These are phyloP conservation scores for Sugiyamaella smithiae DNA, from an alignment of 805 yeast species.

Conservation along the genomic window DNA sequence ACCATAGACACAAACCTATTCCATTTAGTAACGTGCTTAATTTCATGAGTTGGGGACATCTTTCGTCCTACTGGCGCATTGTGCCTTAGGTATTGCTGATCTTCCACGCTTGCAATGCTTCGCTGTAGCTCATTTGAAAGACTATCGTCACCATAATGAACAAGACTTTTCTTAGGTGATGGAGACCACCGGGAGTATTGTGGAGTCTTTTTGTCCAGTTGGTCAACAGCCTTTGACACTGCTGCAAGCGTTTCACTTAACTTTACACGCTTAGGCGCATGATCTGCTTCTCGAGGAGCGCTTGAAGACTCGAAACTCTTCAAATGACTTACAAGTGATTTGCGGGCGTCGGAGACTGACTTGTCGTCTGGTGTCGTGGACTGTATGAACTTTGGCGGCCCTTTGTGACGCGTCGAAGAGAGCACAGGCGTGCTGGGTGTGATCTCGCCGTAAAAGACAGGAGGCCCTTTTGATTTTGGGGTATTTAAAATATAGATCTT, in stretches of 20 bases:
- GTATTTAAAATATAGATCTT: neutral
- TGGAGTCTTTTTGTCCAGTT: neutral
- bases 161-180: neutral
- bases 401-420: neutral
- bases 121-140: neutral
- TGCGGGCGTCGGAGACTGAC: too few species aligned
- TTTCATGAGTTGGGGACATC: neutral
- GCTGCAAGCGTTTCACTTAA: neutral
- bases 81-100: neutral
- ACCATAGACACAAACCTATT: slow-evolving; percentile 1
- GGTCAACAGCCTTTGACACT: neutral
- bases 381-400: neutral
- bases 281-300: too few species aligned
- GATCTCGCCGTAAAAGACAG: neutral
- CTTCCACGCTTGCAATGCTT: neutral
- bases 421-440: too few species aligned
- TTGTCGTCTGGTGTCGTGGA: too few species aligned
- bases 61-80: neutral
- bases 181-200: neutral
- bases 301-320: too few species aligned
- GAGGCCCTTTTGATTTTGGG: neutral
- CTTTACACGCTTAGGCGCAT: neutral
- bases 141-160: neutral
- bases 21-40: neutral
- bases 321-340: too few species aligned